Conservation (phyloP, 495 filamentous ascomycete genomes). For the Melanomma pulvis-pyrius region DNA sequence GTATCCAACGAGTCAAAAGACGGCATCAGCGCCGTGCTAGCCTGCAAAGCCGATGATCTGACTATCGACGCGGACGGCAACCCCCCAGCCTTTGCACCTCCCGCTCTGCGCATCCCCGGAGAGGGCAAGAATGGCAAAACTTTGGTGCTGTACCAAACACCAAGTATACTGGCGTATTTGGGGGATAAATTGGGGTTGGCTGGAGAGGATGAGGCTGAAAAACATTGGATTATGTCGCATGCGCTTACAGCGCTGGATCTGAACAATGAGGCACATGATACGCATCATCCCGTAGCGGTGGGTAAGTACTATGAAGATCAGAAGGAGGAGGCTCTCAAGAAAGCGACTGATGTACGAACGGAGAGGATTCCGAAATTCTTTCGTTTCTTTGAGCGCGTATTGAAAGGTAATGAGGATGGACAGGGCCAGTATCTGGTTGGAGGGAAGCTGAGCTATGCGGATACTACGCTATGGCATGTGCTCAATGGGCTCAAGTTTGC, state of each 20-base stretch:
- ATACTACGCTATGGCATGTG: conserved; percentile 70
- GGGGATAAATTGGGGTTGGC: conserved; percentile 57
- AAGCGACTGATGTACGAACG: conserved; percentile 55
- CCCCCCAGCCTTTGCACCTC: conserved; percentile 63
- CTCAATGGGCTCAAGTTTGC: conserved; percentile 57
- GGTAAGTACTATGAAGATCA: conserved; percentile 68
- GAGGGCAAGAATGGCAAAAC: conserved; percentile 42
- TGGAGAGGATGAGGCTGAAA: conserved; percentile 48
- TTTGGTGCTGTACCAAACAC: conserved; percentile 62
- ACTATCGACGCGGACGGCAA: conserved; percentile 49
- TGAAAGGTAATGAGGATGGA: conserved; percentile 55
- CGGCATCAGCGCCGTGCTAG: conserved; percentile 39
- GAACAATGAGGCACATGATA: conserved; percentile 67
- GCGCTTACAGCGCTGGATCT: conserved; percentile 70
- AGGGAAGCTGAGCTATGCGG: conserved; percentile 62
- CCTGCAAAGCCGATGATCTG: conserved; percentile 32
- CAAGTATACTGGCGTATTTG: conserved; percentile 67
- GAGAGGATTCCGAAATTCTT: conserved; percentile 68
- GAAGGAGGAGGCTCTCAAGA: conserved; percentile 59
- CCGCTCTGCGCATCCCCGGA: conserved; percentile 60
- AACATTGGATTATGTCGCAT: conserved; percentile 58
- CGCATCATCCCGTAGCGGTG: conserved; percentile 64
- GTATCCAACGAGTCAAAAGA: conserved; percentile 47
- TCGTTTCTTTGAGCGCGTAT: conserved; percentile 64
- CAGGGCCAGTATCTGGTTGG: conserved; percentile 63